Base-by-base conservation (phyloP, 106 monocot species). In the Platanthera zijinensis region DNA sequence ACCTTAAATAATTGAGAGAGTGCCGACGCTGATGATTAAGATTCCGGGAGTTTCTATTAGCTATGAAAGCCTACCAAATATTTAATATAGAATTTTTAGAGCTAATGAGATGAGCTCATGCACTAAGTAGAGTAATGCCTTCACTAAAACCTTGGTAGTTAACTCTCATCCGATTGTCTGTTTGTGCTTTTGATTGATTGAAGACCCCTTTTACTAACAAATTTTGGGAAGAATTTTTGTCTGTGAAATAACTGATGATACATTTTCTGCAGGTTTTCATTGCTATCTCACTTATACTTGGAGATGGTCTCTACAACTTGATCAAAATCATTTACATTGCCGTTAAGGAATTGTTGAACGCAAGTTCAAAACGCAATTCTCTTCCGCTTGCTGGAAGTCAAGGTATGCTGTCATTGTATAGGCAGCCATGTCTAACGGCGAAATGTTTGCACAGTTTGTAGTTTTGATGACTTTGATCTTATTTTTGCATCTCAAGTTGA, bases 251-350 rank as follows among this genome's bases (percentile, higher is more conserved):
- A 3, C 32, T 19, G 18, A 66, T 32, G 2, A 66, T 66, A 4
- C 32, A 66, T 50, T 73, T 12, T 15, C 10, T 47, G 48, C 82
- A 92, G 92, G 92, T 92, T 74, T 92, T 93, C 73, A 75, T 93
- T 72, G 90, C 93, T 45, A 88, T 93, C 45, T 88, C 93, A 51
- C 84, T 93, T 74, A 93, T 93, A 46, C 93, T 93, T 80, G 93
- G 93, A 14, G 93, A 93, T 84, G 89, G 89, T 62, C 84, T 96
- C 68, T 96, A 96, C 85, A 96, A 96, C 85, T 82, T 96, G 85
- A 81, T 92, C 73, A 96, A 90, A 79, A 96, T 96, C 71, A 53
- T 96, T 47, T 28, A 74, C 18, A 74, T 87, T 32, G 88, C 92
- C 50, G 51, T 48, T 13, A 90, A 76, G 74, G 92, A 90, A 77